These are phyloP conservation scores for Neonectria faginata DNA, from an alignment of 2,329 filamentous ascomycete species.

Conservation along the genomic window DNA sequence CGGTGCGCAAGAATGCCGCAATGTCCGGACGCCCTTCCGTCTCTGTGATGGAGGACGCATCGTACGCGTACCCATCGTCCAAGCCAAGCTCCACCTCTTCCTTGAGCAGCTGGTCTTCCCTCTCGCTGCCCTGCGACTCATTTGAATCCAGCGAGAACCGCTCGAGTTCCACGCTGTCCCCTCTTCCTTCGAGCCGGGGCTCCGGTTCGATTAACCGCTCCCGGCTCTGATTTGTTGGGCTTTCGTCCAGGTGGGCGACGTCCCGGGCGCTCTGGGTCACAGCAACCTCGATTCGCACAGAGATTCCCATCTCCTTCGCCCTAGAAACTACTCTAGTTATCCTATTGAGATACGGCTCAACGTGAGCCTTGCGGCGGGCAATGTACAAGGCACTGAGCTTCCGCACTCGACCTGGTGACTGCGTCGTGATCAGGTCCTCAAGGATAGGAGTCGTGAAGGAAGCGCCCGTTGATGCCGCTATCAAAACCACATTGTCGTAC, in stretches of 20 bases:
- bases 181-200: conserved; percentile 1
- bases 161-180: conserved; percentile 36
- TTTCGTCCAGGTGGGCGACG: conserved; percentile 13
- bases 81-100: conserved; percentile 42
- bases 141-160: conserved; percentile 41
- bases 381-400: conserved; percentile 41
- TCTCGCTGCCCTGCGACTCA: conserved; percentile 29
- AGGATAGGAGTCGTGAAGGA: conserved; percentile 42
- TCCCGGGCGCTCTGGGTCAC: conserved; percentile 29
- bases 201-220: conserved; percentile 40
- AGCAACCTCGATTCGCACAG: conserved; percentile 39
- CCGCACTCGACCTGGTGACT: conserved; percentile 37
- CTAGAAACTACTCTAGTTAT: conserved; percentile 30
- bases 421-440: conserved; percentile 36
- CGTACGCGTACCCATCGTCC: conserved; percentile 27
- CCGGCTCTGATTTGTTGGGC: conserved; percentile 34
- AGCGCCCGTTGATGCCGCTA: conserved; percentile 41
- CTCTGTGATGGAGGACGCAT: conserved; percentile 34
- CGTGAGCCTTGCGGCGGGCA: conserved; percentile 36
- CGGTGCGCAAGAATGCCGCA: conserved; percentile 33
- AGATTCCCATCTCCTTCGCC: conserved; percentile 42
- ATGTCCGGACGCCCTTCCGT: conserved; percentile 42
- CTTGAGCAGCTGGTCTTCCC: conserved; percentile 40
- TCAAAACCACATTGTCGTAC: conserved; percentile 39
- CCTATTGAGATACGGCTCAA: conserved; percentile 35